A percentile compares a stretch with the other conserved stretches of the same genome.
Evolutionary conservation across 2,329 filamentous ascomycete species (phyloP).

Genomic region (Claviceps lovelessii): DNA sequence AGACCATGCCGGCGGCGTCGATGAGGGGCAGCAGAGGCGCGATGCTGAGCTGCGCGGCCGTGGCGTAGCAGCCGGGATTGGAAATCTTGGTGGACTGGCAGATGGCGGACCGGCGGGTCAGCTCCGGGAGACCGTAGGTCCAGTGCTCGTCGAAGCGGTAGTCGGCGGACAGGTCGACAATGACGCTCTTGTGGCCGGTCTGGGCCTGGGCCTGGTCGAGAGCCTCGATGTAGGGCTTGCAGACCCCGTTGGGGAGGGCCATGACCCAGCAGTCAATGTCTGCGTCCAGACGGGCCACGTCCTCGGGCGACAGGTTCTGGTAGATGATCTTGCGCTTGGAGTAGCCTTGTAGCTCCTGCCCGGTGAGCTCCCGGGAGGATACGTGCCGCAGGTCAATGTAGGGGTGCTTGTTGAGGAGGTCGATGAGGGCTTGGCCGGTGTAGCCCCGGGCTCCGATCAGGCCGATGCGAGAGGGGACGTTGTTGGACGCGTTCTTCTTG

Average conservation of each 20-base stretch:
- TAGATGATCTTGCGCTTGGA: slow-evolving; percentile 84
- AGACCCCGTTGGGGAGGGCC: slow-evolving; percentile 90
- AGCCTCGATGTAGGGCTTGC: slow-evolving; percentile 85
- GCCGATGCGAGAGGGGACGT: slow-evolving; percentile 62
- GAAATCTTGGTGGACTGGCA: slow-evolving; percentile 67
- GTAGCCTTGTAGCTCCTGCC: slow-evolving; percentile 78
- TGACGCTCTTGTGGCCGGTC: slow-evolving; percentile 47
- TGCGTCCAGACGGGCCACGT: slow-evolving; percentile 72
- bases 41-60: slow-evolving; percentile 79
- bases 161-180: slow-evolving; percentile 92
- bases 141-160: slow-evolving; percentile 71
- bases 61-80: slow-evolving; percentile 93
- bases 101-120: slow-evolving; percentile 63
- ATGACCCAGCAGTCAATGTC: slow-evolving; percentile 93
- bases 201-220: slow-evolving; percentile 47
- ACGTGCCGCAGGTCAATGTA: slow-evolving; percentile 83
- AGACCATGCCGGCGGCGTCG: slow-evolving; percentile 57
- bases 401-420: slow-evolving; percentile 74
- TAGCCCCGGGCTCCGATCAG: slow-evolving; percentile 81
- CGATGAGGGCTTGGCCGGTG: slow-evolving; percentile 49
- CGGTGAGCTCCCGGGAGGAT: slow-evolving; percentile 81
- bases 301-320: slow-evolving; percentile 76
- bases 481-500: slow-evolving; percentile 74
- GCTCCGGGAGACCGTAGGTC: slow-evolving; percentile 84
- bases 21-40: slow-evolving; percentile 49